Conservation (phyloP, 495 filamentous ascomycete genomes). For the Lasiosphaeris hirsuta region DNA sequence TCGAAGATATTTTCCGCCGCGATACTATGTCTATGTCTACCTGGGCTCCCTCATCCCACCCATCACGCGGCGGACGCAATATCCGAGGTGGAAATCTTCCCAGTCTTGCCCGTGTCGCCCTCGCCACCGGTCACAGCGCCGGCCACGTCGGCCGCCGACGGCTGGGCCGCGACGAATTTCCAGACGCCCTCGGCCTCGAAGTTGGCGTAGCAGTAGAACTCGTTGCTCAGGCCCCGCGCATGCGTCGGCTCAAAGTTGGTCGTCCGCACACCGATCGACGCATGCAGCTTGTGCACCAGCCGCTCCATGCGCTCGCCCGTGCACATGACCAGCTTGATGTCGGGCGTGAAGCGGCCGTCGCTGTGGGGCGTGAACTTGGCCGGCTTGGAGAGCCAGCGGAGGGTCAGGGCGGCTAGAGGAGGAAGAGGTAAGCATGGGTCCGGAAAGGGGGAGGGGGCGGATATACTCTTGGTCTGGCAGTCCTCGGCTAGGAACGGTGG, state of each 20-base stretch:
- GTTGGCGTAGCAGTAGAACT: conserved; percentile 75
- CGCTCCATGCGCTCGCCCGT: conserved; percentile 69
- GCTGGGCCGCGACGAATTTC: conserved; percentile 27
- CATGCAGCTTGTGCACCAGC: conserved; percentile 52
- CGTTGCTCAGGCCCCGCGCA: conserved; percentile 67
- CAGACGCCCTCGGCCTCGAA: conserved; percentile 54
- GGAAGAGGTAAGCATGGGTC: not conserved
- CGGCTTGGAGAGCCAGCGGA: conserved; percentile 61
- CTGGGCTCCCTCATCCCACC: too few relatives aligned
- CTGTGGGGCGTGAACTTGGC: not conserved
- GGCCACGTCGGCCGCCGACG: conserved; percentile 20
- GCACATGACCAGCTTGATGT: conserved; percentile 54
- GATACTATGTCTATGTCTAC: too few relatives aligned
- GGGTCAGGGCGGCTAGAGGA: conserved; percentile 64
- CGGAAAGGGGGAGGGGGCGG: not conserved
- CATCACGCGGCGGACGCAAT: too few relatives aligned
- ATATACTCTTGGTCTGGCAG: conserved; percentile 72
- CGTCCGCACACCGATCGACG: conserved; percentile 44
- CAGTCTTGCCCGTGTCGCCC: too few relatives aligned
- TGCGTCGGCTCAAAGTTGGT: conserved; percentile 64
- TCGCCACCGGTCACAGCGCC: not conserved
- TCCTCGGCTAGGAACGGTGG: conserved; percentile 76
- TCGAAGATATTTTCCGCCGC: too few relatives aligned
- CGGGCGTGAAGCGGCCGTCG: not conserved
- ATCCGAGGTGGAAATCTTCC: too few relatives aligned